Conservation (phyloP, 257 asterid species). For the Nyctanthes arbortristis region DNA sequence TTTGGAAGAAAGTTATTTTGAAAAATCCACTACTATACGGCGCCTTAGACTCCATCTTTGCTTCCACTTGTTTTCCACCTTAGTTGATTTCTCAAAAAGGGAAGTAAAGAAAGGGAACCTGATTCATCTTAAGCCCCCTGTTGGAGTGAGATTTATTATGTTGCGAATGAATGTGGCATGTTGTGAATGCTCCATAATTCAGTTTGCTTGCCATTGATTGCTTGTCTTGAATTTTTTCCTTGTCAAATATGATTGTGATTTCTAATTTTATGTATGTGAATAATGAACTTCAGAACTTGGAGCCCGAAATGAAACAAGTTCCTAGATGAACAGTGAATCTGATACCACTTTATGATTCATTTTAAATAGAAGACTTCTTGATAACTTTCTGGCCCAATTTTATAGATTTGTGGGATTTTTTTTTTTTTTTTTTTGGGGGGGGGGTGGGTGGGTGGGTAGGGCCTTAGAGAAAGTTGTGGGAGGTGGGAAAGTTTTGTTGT, state of each 20-base stretch:
- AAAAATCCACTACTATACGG: too few species aligned
- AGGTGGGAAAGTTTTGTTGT: neutral
- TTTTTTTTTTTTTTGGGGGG: too few species aligned
- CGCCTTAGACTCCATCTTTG: neutral
- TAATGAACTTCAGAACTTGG: neutral
- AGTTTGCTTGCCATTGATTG: neutral
- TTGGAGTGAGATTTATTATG: neutral
- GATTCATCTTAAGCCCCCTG: neutral
- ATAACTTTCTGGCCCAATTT: neutral
- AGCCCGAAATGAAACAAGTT: too few species aligned
- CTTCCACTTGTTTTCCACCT: neutral
- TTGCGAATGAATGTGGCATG: neutral
- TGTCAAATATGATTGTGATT: neutral
- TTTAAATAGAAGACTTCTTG: neutral
- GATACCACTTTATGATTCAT: neutral
- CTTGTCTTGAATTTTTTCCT: neutral
- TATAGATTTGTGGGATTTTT: too few species aligned
- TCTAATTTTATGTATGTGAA: neutral
- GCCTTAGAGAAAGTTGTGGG: neutral
- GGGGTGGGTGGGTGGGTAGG: neutral
- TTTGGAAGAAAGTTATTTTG: too few species aligned
- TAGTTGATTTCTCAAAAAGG: neutral
- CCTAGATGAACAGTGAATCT: too few species aligned
- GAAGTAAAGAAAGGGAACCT: neutral
- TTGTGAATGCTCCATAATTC: neutral